Conservation (phyloP, 2,329 filamentous ascomycete species). For the Rhynchosporium graminicola region DNA sequence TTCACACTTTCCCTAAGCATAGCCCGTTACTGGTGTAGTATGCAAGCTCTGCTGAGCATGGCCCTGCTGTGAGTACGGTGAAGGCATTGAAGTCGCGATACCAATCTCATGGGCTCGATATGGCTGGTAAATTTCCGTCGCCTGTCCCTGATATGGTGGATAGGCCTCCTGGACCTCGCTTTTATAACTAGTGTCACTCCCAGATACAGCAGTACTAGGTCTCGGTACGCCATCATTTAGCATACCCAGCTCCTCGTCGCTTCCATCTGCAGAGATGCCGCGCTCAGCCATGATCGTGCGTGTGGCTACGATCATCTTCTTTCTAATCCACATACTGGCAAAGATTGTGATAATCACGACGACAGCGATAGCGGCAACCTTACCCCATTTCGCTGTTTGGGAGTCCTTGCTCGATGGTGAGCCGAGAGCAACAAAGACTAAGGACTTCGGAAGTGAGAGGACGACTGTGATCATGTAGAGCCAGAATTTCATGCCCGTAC, state of each 20-base stretch:
- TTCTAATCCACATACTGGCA: conserved; percentile 26
- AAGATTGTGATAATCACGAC: conserved; percentile 24
- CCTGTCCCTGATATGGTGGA: background rate
- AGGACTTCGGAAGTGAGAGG: conserved; percentile 25
- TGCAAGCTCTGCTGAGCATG: too few species aligned
- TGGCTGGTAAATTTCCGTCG: too few species aligned
- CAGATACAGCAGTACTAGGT: background rate
- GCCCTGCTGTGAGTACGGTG: background rate
- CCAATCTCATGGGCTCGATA: background rate
- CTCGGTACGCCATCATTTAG: background rate
- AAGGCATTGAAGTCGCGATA: background rate
- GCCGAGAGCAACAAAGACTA: conserved; percentile 27
- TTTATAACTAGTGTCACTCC: conserved; percentile 6
- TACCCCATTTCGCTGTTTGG: conserved; percentile 23
- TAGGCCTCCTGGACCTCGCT: background rate
- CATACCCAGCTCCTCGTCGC: conserved; percentile 23
- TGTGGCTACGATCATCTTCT: conserved; percentile 21
- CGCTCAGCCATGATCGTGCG: conserved; percentile 21
- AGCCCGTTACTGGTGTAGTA: too few species aligned
- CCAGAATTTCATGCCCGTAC: conserved; percentile 29
- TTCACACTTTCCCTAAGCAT: too few species aligned
- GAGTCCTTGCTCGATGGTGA: conserved; percentile 22
- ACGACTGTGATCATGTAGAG: conserved; percentile 27
- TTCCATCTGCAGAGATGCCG: conserved; percentile 3
- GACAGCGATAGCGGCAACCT: conserved; percentile 22